Conservation (phyloP, 2,329 filamentous ascomycete species). For the Colletotrichum higginsianum region DNA sequence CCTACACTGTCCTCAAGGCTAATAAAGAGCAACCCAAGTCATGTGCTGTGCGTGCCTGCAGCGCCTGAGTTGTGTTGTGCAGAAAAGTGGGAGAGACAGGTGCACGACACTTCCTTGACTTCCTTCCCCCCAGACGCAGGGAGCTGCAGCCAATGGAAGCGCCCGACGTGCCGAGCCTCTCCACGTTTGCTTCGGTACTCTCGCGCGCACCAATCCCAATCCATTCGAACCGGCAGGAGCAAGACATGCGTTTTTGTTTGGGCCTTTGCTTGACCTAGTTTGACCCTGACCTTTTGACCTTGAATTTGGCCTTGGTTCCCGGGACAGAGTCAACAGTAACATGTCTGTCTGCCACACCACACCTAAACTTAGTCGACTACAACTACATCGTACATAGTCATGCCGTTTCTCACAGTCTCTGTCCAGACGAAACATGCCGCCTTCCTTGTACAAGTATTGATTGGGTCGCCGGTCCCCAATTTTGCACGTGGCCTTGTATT, state of each 20-base stretch:
- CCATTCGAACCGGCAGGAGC: conserved; percentile 7
- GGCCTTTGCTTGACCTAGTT: not conserved
- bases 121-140: not conserved
- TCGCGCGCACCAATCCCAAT: conserved; percentile 27
- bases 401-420: too few species aligned
- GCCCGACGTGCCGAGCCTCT: conserved; percentile 17
- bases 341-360: not conserved
- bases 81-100: conserved; percentile 25
- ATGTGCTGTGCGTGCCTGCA: conserved; percentile 20
- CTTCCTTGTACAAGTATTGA: too few species aligned
- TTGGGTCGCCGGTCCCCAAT: too few species aligned
- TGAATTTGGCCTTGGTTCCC: too few species aligned
- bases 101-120: not conserved
- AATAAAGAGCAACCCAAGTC: conserved; percentile 6
- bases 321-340: too few species aligned
- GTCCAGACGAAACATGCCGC: too few species aligned
- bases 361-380: not conserved
- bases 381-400: too few species aligned
- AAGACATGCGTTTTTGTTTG: conserved; percentile 7
- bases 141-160: conserved; percentile 16
- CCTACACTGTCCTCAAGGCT: conserved; percentile 9
- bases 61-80: conserved; percentile 37
- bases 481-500: not conserved
- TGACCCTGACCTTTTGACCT: too few species aligned
- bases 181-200: conserved; percentile 27